Evolutionary conservation across 2,329 filamentous ascomycete species (phyloP).

Genomic region (Neofusicoccum ribis): DNA sequence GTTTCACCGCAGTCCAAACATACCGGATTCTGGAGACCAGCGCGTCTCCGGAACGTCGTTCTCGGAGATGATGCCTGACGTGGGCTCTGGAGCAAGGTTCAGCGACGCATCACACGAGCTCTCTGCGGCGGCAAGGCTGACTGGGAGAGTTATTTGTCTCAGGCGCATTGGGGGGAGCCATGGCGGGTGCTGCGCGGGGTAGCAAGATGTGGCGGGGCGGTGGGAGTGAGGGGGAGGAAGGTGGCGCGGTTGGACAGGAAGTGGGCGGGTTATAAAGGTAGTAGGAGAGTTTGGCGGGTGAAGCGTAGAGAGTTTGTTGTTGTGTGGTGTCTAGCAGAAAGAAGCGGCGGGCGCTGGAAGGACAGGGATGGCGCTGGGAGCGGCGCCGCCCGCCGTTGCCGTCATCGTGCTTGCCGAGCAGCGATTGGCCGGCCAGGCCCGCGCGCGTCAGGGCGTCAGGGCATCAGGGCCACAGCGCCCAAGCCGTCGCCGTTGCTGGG

Average conservation of each 20-base stretch:
- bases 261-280: background rate
- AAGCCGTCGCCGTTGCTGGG: background rate
- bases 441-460: too few relatives aligned
- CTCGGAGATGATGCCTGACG: constrained; percentile 37
- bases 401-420: background rate
- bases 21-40: constrained; percentile 51
- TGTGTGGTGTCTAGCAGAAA: background rate
- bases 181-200: background rate
- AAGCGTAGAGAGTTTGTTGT: background rate
- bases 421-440: constrained; percentile 5
- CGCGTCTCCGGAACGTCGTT: constrained; percentile 25
- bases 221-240: background rate
- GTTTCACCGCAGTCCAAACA: constrained; percentile 28
- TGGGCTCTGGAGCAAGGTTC: constrained; percentile 27
- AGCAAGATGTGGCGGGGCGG: background rate
- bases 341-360: background rate
- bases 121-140: constrained; percentile 23
- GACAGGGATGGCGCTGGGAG: constrained; percentile 4
- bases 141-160: constrained; percentile 43
- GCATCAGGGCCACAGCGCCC: too few relatives aligned
- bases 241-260: background rate
- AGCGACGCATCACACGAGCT: background rate
- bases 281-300: background rate
- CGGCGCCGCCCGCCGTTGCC: background rate
- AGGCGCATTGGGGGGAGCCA: constrained; percentile 32